phyloP scores from a whole-genome alignment of 441 rosid genomes.

The Adansonia grandidieri region DNA sequence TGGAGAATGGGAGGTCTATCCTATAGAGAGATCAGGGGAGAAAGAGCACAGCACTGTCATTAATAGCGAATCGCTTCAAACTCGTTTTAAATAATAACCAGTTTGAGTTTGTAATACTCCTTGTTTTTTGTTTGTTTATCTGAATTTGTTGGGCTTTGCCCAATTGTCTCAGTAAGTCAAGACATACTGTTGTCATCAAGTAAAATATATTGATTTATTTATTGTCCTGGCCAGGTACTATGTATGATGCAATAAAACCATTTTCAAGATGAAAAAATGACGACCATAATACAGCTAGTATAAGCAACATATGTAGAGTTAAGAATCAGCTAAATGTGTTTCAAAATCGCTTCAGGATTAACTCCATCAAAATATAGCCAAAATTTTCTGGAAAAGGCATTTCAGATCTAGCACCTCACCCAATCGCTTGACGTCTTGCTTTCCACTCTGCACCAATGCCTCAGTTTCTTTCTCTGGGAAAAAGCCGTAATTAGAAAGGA shows the following conservation, averaged over 20 bases:
- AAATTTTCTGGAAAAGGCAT: not conserved
- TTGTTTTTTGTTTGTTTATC: not conserved
- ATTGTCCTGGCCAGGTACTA: not conserved
- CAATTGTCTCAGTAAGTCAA: no score
- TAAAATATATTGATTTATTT: not conserved
- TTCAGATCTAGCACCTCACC: not conserved
- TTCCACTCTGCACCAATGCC: not conserved
- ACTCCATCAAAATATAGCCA: not conserved
- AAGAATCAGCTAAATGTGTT: not conserved
- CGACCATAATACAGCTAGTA: not conserved
- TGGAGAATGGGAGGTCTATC: conserved; percentile 44
- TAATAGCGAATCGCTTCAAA: conserved; percentile 8
- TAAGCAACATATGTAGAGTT: not conserved
- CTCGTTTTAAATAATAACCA: conserved; percentile 16
- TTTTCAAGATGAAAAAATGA: not conserved
- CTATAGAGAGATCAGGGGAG: conserved; percentile 37
- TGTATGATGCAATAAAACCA: not conserved
- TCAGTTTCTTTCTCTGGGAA: not conserved
- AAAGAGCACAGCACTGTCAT: conserved; percentile 11
- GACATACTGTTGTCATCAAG: not conserved
- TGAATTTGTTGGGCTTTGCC: not conserved
- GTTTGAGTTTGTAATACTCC: not conserved
- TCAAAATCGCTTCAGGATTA: conserved; percentile 2
- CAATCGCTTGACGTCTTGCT: not conserved
- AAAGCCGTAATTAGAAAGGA: not conserved